Evolutionary conservation across 257 asterid species (phyloP), one percentile per base, ranked within the genome.

Genomic region (Solanum habrochaites): DNA sequence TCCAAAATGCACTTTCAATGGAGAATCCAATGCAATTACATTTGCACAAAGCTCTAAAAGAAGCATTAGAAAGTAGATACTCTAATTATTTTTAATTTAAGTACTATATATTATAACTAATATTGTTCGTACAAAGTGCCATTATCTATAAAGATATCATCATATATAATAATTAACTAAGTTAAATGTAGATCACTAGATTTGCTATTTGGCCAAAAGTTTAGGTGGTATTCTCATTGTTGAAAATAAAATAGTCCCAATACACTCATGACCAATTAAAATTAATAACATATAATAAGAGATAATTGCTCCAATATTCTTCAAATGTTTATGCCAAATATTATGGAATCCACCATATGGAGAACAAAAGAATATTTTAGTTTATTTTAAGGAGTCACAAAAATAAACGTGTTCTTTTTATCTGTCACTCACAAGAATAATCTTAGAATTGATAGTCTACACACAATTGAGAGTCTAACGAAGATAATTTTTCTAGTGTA

Each of bases 201-300:
- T 72, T 37, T 58, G 72, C n/a, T 60, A 87, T 66, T 60, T 85
- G 25, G 37, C 32, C 74, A 43, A 20, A 84, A 42, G 35, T 84
- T 64, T 27, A 56, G 87, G 64, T 80, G 56, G 72, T 69, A 49
- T 72, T 43, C 69, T 81, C 7, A 37, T 16, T 16, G 45, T 35
- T 69, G 72, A 31, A 11, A 9, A 72, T 74, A 31, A 89, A 90
- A 71, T 73, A 82, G 83, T 32, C 86, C 86, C 60, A 73, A 85
- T 56, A 85, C 87, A 81, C 21, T 72, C 66, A 25, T 11, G 40
- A 45, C 40, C 39, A 43, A 78, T 78, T 78, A 18, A 32, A 70
- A 27, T 13, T 6, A 70, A 3, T 5, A 83, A 39, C n/a, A 71
- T 10, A 67, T 5, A 58, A 49, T 40, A 11, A 47, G 84, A 45